These are phyloP conservation scores for Crucihimalaya himalaica DNA, from an alignment of 345 rosid genomes.

Conservation along the genomic window DNA sequence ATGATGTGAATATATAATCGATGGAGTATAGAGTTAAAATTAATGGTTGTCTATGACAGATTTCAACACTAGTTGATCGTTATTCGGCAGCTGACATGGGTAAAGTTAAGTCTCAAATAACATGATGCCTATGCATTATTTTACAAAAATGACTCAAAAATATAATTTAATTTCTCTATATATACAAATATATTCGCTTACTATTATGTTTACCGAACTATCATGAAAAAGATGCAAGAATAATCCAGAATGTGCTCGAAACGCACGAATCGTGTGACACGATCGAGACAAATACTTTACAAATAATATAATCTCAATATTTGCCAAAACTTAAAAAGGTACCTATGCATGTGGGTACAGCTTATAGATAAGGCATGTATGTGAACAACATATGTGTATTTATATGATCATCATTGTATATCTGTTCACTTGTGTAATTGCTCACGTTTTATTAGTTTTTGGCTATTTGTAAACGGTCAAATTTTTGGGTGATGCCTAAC, in stretches of 20 bases:
- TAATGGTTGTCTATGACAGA: neutral
- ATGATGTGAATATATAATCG: neutral
- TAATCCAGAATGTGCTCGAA: conserved; percentile 15
- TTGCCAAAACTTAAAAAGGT: neutral
- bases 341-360: conserved; percentile 7
- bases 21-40: neutral
- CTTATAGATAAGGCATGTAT: conserved; percentile 2
- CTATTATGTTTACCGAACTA: neutral
- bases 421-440: neutral
- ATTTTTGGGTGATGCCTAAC: conserved; percentile 3
- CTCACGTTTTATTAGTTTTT: conserved; percentile 25
- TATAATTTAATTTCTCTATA: neutral
- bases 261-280: neutral
- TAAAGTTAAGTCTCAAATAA: neutral
- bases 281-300: conserved; percentile 30
- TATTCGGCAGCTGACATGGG: neutral
- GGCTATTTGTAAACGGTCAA: conserved; percentile 28
- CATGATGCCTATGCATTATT: neutral
- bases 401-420: neutral
- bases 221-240: conserved; percentile 3
- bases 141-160: neutral
- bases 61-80: neutral
- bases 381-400: neutral
- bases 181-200: neutral
- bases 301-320: neutral